A percentile compares a stretch with the other conserved stretches of the same genome.
Evolutionary conservation across 176 grass and related monocot genomes (phyloP).

Genomic region (Aegilops tauschii): DNA sequence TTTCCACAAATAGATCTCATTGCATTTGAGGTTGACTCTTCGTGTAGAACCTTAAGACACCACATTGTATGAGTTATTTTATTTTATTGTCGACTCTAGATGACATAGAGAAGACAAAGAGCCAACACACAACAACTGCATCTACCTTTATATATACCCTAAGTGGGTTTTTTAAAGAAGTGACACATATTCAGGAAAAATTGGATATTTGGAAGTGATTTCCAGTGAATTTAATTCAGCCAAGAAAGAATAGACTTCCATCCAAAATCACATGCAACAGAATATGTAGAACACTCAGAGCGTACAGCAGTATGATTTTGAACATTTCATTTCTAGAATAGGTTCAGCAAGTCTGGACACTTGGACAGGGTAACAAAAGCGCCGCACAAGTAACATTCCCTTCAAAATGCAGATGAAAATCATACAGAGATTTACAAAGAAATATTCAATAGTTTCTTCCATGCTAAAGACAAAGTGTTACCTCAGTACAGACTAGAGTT

Average conservation of each 20-base stretch:
- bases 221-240: neutral
- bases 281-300: neutral
- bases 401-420: conserved; percentile 12
- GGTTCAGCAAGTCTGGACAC: neutral
- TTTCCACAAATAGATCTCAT: neutral
- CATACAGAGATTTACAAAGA: neutral
- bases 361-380: neutral
- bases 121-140: neutral
- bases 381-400: neutral
- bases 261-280: neutral
- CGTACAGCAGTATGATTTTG: neutral
- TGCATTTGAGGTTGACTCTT: neutral
- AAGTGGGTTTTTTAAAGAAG: neutral
- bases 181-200: neutral
- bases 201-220: neutral
- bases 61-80: neutral
- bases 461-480: neutral
- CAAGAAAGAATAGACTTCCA: neutral
- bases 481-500: neutral
- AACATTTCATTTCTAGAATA: neutral
- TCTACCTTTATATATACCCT: neutral
- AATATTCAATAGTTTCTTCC: neutral
- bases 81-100: neutral
- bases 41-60: neutral
- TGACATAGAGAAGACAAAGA: neutral